Base-by-base conservation (phyloP, 768 basidiomycete genomes). In the Amanita jacksonii region DNA sequence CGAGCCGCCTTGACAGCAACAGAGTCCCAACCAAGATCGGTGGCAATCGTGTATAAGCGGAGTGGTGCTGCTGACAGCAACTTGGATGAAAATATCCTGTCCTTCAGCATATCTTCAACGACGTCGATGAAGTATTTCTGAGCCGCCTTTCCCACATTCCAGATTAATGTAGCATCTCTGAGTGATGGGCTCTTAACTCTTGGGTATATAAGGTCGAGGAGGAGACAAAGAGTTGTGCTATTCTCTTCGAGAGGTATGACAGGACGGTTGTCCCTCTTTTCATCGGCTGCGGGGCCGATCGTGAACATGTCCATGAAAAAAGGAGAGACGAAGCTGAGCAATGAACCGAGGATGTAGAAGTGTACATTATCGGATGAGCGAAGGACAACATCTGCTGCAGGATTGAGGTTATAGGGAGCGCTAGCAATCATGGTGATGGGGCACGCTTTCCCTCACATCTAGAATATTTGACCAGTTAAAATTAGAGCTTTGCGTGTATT, bases 271-370 rank as follows among this genome's bases (percentile, higher is more conserved):
- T 50, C 28, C 20, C 35, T 44, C 30, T 24, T 33, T 41, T 42
- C 24, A 27, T 32, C 30, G 19, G 12, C 16, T 20, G 41, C 31
- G 5, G 12, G 19, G 8, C 20, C 31, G 12, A 60, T 23, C 2
- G 52, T 30, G 36, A 63, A 54, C 64, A 66, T 65, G 36, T 47
- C 54, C 15, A 38, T 43, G 44, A 66, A 65, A 9, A 62, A 41
- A 3, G 60, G 54, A 1, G 67, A 66, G 4, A 56, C 52, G 9
- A 58, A 34, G n/a, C 59, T 48, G 4, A 67, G 53, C 1, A 65
- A 47, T 13, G 43, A 35, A 41, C 55, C 55, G 36, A 52, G 52
- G 25, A 60, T 52, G 20, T 50, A 53, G 48, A 65, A 64, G 41
- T 66, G 52, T 28, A 62, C 42, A 9, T 53, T 49, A 47, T 66